A percentile compares a stretch with the other conserved stretches of the same genome.
Evolutionary conservation across 73 alveolate genomes (phyloP).

Genomic region (Breviolum minutum): DNA sequence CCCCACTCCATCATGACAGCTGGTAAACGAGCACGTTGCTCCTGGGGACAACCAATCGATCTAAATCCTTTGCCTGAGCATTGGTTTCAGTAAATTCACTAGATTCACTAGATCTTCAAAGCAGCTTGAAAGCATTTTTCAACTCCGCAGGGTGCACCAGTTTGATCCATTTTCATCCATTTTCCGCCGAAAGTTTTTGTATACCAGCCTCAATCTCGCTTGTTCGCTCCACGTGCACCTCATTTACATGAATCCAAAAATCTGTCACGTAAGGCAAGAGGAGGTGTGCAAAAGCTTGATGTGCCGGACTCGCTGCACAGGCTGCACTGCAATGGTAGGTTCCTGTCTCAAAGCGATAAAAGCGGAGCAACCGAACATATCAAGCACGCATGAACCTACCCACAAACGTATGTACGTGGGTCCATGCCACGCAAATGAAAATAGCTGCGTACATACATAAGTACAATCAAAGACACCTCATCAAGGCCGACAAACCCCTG

Average conservation of each 20-base stretch:
- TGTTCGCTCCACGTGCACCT: conserved; percentile 90
- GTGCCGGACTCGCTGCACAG: conserved; percentile 31
- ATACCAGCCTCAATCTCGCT: conserved; percentile 31
- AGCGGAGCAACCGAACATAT: not conserved
- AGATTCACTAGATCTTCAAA: not conserved
- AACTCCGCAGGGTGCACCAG: no score
- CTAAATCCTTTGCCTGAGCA: not conserved
- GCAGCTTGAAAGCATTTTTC: no score
- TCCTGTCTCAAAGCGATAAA: not conserved
- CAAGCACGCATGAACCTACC: no score
- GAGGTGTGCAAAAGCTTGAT: no score
- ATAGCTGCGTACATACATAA: no score
- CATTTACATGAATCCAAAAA: not conserved
- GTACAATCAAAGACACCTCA: not conserved
- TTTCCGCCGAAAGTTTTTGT: not conserved
- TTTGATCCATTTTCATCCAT: not conserved
- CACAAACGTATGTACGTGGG: no score
- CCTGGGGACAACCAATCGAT: not conserved
- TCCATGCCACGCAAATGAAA: no score
- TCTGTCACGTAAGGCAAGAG: not conserved
- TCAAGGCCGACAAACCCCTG: not conserved
- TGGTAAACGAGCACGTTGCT: conserved; percentile 66
- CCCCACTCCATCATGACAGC: conserved; percentile 79
- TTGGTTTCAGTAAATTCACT: not conserved
- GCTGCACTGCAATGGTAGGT: conserved; percentile 28